Conservation (phyloP, 2,329 filamentous ascomycete genomes). For the Arthrinium phaeospermum region DNA sequence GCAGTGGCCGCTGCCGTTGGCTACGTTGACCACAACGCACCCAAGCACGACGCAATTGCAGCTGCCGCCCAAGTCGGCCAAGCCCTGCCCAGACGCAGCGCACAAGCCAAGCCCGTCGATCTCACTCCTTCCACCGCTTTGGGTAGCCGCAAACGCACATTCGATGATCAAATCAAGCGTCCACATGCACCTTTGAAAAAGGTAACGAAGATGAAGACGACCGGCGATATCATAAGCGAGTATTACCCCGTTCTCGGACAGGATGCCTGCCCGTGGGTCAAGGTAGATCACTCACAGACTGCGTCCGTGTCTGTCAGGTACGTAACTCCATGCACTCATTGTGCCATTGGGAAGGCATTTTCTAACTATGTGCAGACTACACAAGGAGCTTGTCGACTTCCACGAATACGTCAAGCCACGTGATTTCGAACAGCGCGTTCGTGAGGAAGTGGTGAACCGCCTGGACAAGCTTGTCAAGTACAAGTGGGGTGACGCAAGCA, state of each 20-base stretch:
- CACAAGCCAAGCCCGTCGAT: constrained; percentile 28
- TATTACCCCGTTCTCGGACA: constrained; percentile 56
- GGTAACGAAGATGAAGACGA: constrained; percentile 52
- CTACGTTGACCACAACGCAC: not conserved
- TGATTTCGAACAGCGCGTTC: constrained; percentile 77
- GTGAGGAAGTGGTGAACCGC: constrained; percentile 73
- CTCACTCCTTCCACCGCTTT: constrained; percentile 52
- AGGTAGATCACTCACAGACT: constrained; percentile 59
- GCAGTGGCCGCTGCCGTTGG: constrained; percentile 14
- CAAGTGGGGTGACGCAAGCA: constrained; percentile 63
- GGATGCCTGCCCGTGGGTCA: constrained; percentile 67
- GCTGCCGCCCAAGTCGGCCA: constrained; percentile 13
- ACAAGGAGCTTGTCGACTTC: constrained; percentile 90
- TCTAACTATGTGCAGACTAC: constrained; percentile 60
- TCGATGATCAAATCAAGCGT: constrained; percentile 69
- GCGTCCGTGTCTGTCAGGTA: constrained; percentile 24
- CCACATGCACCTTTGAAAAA: constrained; percentile 60
- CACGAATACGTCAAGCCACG: constrained; percentile 83
- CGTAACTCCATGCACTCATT: constrained; percentile 47
- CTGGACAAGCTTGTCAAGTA: constrained; percentile 65
- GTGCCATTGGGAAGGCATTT: not conserved
- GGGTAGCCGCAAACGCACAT: constrained; percentile 76
- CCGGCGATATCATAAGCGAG: constrained; percentile 55
- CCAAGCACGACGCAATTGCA: constrained; percentile 19
- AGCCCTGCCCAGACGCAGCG: constrained; percentile 28